phyloP scores from a whole-genome alignment of 2,329 filamentous ascomycete genomes.

The Calonectria multiphialidica region DNA sequence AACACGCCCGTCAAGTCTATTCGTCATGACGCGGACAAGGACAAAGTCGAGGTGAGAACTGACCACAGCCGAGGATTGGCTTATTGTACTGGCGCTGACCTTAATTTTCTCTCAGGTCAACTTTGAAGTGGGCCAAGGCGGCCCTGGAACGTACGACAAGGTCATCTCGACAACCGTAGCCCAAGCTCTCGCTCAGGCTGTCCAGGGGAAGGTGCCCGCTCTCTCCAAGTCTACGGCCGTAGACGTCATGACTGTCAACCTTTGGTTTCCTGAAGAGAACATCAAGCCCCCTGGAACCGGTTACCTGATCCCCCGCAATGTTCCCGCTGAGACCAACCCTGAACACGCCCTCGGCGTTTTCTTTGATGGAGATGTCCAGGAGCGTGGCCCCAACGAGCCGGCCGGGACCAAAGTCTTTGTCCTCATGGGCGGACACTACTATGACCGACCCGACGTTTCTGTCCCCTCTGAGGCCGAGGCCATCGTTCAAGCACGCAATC shows the following conservation, averaged over 20 bases:
- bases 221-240: constrained; percentile 72
- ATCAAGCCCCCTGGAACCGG: constrained; percentile 83
- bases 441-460: constrained; percentile 61
- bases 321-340: constrained; percentile 79
- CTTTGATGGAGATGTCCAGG: constrained; percentile 79
- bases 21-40: constrained; percentile 49
- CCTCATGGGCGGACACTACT: constrained; percentile 95
- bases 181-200: constrained; percentile 55
- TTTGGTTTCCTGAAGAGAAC: constrained; percentile 79
- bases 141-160: constrained; percentile 58
- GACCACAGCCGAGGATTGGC: neutral
- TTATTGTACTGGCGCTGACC: constrained; percentile 4
- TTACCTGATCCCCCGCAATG: constrained; percentile 86
- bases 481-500: constrained; percentile 74
- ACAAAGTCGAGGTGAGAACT: constrained; percentile 56
- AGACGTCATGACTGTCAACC: constrained; percentile 91
- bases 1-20: constrained; percentile 62
- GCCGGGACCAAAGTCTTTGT: constrained; percentile 88
- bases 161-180: constrained; percentile 75
- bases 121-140: constrained; percentile 16
- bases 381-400: constrained; percentile 64
- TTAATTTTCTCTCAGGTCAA: constrained; percentile 29
- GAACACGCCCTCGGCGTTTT: constrained; percentile 90
- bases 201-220: constrained; percentile 55
- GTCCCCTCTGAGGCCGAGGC: constrained; percentile 74